Conservation (phyloP, 139 green algal species). For the Coccomyxa sp. region DNA sequence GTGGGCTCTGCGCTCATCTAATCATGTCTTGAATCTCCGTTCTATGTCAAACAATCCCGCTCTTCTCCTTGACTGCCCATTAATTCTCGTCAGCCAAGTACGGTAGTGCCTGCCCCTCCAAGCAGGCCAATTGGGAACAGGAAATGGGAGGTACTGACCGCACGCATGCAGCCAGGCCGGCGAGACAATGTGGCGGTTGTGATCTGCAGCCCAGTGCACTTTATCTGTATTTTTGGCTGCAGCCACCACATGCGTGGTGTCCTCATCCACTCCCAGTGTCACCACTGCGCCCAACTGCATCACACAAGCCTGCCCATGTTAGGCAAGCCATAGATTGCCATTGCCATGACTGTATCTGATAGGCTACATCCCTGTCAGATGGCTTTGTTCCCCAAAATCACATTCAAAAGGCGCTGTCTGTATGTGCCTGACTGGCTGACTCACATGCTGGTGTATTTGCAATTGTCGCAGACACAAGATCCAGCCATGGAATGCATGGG, state of each 20-base stretch:
- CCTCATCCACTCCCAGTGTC: slow-evolving; percentile 1
- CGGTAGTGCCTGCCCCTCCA: neutral
- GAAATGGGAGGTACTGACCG: neutral
- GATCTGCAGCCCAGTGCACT: slow-evolving; percentile 33
- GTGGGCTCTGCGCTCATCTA: too few relatives aligned
- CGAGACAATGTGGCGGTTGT: slow-evolving; percentile 38
- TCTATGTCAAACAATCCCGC: too few relatives aligned
- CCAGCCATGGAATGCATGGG: too few relatives aligned
- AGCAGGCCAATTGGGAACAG: neutral
- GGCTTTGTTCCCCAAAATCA: neutral
- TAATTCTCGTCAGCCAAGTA: neutral
- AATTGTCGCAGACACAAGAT: too few relatives aligned
- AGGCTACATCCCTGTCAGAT: neutral
- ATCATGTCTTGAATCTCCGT: too few relatives aligned
- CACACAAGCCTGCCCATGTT: neutral
- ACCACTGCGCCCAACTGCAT: slow-evolving; percentile 67
- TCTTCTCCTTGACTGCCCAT: too few relatives aligned
- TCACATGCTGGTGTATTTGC: too few relatives aligned
- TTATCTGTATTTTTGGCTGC: slow-evolving; percentile 38
- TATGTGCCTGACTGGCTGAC: too few relatives aligned
- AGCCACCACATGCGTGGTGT: slow-evolving; percentile 67
- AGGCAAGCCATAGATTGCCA: too few relatives aligned
- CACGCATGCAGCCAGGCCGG: slow-evolving; percentile 48
- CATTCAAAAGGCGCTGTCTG: too few relatives aligned
- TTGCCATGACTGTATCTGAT: neutral